Base-by-base conservation (phyloP, 2,329 filamentous ascomycete genomes). In the Penicillium crustosum region DNA sequence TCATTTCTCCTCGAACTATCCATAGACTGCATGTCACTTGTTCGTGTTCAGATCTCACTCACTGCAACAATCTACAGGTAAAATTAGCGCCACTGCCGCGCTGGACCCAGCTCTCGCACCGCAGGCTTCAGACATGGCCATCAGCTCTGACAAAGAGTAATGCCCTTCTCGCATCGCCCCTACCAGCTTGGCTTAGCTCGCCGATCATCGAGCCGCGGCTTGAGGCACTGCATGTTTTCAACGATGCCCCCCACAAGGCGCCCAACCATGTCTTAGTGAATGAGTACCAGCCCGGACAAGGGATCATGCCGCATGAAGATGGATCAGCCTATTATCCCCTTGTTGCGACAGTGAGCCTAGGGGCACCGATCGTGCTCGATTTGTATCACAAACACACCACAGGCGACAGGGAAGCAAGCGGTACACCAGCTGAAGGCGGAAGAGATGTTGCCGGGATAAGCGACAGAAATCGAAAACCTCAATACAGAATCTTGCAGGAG, bases 301-400 rank as follows among this genome's bases (percentile, higher is more conserved):
- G 93, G n/a, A 97, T 97, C 64, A 96, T 97, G 90, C 88, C 93
- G 47, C 93, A 97, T 73, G 94, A 97, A 80, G 93, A 99, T 73
- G 94, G 93, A 2, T 78, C 84, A 9, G 91, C 93, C 10, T 99
- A 99, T 72, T 84, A 89, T 70, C 89, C 89, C 1, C 86, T 95
- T 15, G 93, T 97, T 13, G 94, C 91, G 63, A 97, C 94, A 2
- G 88, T 97, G 61, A 96, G 91, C 76, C 78, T 99, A 8, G 91
- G 91, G 0, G 85, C 86, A 10, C 85, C 85, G 48, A 79, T 96
- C 9, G 91, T 93, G 57, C 80, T 97, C 51, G 88, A 96, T 66
- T 79, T 97, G 15, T 86, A 89, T 71, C 80, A 81, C 65, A 88
- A 83, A 72, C 85, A 81, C 59, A 38, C 51, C 15, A 31, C 50